These are phyloP conservation scores for Kurtzmaniella quercitrusa DNA, from an alignment of 1,139 yeast genomes.

Conservation along the genomic window DNA sequence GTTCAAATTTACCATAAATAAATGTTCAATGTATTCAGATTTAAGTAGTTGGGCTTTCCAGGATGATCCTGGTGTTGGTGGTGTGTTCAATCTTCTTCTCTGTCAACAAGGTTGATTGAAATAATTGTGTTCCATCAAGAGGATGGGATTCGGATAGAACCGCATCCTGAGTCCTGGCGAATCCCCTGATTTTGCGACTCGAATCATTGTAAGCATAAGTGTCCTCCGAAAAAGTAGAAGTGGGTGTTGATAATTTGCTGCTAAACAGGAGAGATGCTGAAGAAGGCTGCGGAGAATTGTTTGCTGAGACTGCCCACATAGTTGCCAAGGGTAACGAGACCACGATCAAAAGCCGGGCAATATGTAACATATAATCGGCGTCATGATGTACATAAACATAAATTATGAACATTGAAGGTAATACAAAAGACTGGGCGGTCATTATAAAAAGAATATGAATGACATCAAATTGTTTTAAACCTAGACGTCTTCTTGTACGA, in stretches of 20 bases:
- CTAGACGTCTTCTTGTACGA: constrained; percentile 66
- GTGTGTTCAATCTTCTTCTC: no score
- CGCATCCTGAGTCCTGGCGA: background rate
- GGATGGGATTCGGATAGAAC: background rate
- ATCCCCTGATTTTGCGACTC: background rate
- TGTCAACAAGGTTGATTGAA: background rate
- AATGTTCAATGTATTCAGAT: no score
- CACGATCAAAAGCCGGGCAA: constrained; percentile 27
- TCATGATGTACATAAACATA: constrained; percentile 38
- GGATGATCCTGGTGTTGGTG: no score
- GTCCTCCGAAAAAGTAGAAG: background rate
- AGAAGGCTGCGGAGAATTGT: constrained; percentile 20
- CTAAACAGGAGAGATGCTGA: background rate
- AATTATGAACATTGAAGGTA: constrained; percentile 70
- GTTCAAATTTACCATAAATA: no score
- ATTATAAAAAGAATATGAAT: constrained; percentile 76
- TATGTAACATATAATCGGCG: constrained; percentile 13
- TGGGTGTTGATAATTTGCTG: background rate
- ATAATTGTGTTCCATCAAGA: background rate
- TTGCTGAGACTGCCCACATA: constrained; percentile 77
- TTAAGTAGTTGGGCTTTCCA: no score
- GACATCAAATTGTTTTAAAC: constrained; percentile 76
- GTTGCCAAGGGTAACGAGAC: constrained; percentile 80
- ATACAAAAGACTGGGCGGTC: constrained; percentile 75
- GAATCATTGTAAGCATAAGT: background rate